These are phyloP conservation scores for Brettanomyces sp. DNA, from an alignment of 805 yeast species.

Conservation along the genomic window DNA sequence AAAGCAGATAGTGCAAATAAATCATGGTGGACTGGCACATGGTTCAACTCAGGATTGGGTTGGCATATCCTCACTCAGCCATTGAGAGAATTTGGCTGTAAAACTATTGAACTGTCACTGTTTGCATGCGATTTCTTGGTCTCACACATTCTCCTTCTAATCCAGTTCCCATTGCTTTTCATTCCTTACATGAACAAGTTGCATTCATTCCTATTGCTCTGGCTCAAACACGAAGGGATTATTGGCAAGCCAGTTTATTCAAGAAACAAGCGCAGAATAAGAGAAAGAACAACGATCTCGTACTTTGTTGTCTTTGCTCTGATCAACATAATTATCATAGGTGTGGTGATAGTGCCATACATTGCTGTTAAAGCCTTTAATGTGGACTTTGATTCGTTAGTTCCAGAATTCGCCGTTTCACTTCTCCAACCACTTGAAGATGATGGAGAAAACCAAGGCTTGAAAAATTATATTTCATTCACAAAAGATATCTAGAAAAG, in stretches of 20 bases:
- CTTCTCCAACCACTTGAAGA: slow-evolving; percentile 37
- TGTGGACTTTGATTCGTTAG: slow-evolving; percentile 29
- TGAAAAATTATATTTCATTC: slow-evolving; percentile 18
- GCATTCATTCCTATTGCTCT: slow-evolving; percentile 59
- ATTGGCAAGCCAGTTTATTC: slow-evolving; percentile 38
- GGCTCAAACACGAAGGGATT: slow-evolving; percentile 45
- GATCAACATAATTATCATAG: slow-evolving; percentile 20
- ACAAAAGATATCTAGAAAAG: too few relatives aligned
- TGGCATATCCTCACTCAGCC: slow-evolving; percentile 57
- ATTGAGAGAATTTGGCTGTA: slow-evolving; percentile 51
- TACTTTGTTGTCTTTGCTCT: slow-evolving; percentile 29
- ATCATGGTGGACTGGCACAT: slow-evolving; percentile 77
- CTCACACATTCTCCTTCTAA: slow-evolving; percentile 47
- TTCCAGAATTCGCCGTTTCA: slow-evolving; percentile 29
- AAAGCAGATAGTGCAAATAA: slow-evolving; percentile 49
- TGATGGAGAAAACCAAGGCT: slow-evolving; percentile 26
- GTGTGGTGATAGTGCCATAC: slow-evolving; percentile 31
- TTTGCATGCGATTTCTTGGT: slow-evolving; percentile 57
- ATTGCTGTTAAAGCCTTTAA: slow-evolving; percentile 25
- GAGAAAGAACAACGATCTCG: slow-evolving; percentile 24
- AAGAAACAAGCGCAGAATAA: slow-evolving; percentile 30
- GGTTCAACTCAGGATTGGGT: slow-evolving; percentile 57
- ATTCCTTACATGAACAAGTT: slow-evolving; percentile 56
- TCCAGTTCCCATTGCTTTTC: slow-evolving; percentile 52
- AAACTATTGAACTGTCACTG: slow-evolving; percentile 55